A percentile compares a stretch with the other conserved stretches of the same genome.
phyloP scores from a whole-genome alignment of 2,329 filamentous ascomycete genomes.

The Geoglossum cookeanum region DNA sequence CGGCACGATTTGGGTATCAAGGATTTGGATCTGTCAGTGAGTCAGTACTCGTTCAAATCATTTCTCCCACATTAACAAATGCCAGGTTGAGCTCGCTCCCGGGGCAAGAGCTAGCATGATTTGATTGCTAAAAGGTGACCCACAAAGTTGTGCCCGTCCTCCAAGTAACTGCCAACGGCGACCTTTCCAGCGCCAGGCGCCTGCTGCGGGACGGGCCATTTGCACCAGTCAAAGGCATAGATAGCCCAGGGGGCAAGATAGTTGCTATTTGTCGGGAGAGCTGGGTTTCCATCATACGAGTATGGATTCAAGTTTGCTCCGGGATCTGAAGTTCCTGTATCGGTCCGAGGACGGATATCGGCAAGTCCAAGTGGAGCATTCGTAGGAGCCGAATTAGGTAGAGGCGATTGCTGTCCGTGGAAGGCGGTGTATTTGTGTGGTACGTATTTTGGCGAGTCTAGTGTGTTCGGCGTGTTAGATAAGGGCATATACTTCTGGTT shows the following conservation, averaged over 20 bases:
- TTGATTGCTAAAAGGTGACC: conserved; percentile 15
- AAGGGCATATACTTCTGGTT: conserved; percentile 42
- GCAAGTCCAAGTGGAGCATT: conserved; percentile 82
- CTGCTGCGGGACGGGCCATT: conserved; percentile 65
- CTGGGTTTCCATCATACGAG: conserved; percentile 48
- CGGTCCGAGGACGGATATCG: conserved; percentile 74
- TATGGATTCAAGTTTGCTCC: conserved; percentile 36
- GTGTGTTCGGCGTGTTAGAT: conserved; percentile 42
- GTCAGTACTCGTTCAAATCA: not conserved
- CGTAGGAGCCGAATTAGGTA: conserved; percentile 17
- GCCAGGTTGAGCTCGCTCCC: not conserved
- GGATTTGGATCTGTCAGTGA: conserved; percentile 67
- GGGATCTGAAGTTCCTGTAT: conserved; percentile 61
- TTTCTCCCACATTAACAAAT: not conserved
- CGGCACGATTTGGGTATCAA: conserved; percentile 64
- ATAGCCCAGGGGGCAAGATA: conserved; percentile 88
- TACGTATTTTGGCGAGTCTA: conserved; percentile 30
- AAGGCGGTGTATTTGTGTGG: conserved; percentile 39
- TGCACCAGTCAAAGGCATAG: conserved; percentile 98
- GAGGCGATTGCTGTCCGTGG: conserved; percentile 9
- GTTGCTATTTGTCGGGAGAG: conserved; percentile 59
- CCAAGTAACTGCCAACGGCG: conserved; percentile 85
- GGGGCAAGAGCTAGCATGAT: not conserved
- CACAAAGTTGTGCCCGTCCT: conserved; percentile 97
- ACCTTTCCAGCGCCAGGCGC: conserved; percentile 60